Percentiles rank a stretch among this genome's conserved stretches.
These are phyloP conservation scores for Colletotrichum tofieldiae DNA, from an alignment of 2,329 filamentous ascomycete genomes.

Conservation along the genomic window DNA sequence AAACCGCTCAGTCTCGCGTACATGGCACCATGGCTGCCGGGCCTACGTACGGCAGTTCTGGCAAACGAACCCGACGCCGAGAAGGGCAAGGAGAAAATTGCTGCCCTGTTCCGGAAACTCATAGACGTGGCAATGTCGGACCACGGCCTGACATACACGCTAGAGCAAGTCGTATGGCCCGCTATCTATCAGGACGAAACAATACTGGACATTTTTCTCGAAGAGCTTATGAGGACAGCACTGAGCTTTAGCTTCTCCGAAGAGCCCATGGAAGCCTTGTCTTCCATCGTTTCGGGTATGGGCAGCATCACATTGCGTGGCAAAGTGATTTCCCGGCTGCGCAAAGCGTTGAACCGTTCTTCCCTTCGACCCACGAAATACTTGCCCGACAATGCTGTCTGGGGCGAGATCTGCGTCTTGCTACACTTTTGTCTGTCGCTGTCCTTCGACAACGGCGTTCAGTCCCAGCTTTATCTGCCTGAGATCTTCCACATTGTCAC, in stretches of 20 bases:
- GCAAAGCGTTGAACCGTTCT: slow-evolving; percentile 78
- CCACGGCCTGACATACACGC: slow-evolving; percentile 69
- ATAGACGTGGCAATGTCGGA: slow-evolving; percentile 77
- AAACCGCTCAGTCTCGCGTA: slow-evolving; percentile 78
- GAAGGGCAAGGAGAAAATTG: slow-evolving; percentile 77
- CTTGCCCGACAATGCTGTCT: slow-evolving; percentile 77
- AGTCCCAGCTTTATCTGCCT: slow-evolving; percentile 77
- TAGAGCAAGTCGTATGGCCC: slow-evolving; percentile 79
- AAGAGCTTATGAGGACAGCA: slow-evolving; percentile 77
- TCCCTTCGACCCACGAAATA: slow-evolving; percentile 77
- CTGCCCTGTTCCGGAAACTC: slow-evolving; percentile 75
- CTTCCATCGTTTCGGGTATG: slow-evolving; percentile 75
- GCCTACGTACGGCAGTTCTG: slow-evolving; percentile 73
- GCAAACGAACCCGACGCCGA: slow-evolving; percentile 74
- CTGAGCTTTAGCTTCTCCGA: slow-evolving; percentile 71
- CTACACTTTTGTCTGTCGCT: slow-evolving; percentile 77
- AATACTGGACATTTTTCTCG: slow-evolving; percentile 76
- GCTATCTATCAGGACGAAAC: slow-evolving; percentile 76
- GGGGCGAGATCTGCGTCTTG: slow-evolving; percentile 79
- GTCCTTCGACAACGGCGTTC: slow-evolving; percentile 78
- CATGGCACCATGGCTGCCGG: slow-evolving; percentile 79
- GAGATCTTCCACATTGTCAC: slow-evolving; percentile 81
- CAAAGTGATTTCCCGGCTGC: slow-evolving; percentile 75
- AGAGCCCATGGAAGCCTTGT: slow-evolving; percentile 72
- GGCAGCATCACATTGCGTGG: slow-evolving; percentile 77